Conservation (phyloP, 768 basidiomycete genomes). For the Austroboletus eburneus region DNA sequence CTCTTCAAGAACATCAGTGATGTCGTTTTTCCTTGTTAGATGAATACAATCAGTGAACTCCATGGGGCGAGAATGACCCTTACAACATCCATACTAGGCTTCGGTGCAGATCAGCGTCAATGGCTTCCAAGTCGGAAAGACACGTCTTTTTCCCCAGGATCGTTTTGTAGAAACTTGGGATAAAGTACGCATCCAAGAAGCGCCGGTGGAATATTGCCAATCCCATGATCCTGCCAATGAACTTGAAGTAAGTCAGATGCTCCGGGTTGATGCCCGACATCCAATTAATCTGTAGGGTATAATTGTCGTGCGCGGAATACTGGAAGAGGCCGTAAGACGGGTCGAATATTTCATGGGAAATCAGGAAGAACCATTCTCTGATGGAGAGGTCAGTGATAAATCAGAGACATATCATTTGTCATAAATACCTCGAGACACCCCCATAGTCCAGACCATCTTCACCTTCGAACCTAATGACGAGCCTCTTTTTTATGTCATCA, state of each 20-base stretch:
- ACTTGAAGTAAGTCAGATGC: constrained; percentile 77
- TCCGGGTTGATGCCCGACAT: constrained; percentile 74
- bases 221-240: constrained; percentile 71
- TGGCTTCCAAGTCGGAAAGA: constrained; percentile 62
- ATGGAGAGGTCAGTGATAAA: constrained; percentile 2
- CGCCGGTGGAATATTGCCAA: constrained; percentile 74
- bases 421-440: constrained; percentile 65
- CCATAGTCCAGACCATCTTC: constrained; percentile 81
- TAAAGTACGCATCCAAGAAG: constrained; percentile 78
- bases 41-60: not conserved
- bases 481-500: constrained; percentile 61
- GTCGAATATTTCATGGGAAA: constrained; percentile 81
- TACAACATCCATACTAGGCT: constrained; percentile 75
- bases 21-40: constrained; percentile 60
- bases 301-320: constrained; percentile 77
- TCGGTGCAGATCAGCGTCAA: constrained; percentile 65
- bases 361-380: constrained; percentile 84
- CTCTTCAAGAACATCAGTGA: constrained; percentile 70
- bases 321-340: constrained; percentile 80
- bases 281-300: constrained; percentile 77
- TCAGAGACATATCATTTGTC: constrained; percentile 6
- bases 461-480: constrained; percentile 74
- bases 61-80: constrained; percentile 24
- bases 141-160: constrained; percentile 58
- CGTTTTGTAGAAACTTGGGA: constrained; percentile 79